Conservation (phyloP, 805 yeast species). For the Diddensiella transvaalensis region DNA sequence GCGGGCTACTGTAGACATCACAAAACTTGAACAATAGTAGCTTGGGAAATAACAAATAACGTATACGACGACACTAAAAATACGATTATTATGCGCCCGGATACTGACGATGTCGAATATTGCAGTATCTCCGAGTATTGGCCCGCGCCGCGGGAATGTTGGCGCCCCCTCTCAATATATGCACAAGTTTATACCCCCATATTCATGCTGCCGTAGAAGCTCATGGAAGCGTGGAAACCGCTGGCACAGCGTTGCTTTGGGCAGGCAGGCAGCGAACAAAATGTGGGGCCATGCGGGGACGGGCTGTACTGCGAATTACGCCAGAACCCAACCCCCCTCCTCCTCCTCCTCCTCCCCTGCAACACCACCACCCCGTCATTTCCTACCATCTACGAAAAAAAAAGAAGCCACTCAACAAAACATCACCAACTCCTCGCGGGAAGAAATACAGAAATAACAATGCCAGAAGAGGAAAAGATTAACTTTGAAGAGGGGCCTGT, state of each 20-base stretch:
- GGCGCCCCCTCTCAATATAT: no score
- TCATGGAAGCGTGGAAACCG: slow-evolving; percentile 3
- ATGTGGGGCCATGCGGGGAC: slow-evolving; percentile 6
- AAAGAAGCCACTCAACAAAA: not conserved
- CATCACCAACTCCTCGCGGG: not conserved
- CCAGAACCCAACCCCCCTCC: not conserved
- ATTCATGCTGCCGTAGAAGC: not conserved
- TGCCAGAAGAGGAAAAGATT: not conserved
- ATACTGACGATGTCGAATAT: no score
- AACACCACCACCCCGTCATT: not conserved
- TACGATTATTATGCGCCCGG: no score
- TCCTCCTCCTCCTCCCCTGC: not conserved
- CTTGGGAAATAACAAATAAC: no score
- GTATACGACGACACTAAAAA: no score
- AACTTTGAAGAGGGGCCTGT: slow-evolving; percentile 16
- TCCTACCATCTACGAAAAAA: not conserved
- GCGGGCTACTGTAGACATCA: no score
- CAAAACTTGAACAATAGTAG: no score
- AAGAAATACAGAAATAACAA: not conserved
- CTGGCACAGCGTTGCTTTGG: no score
- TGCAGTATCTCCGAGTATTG: no score
- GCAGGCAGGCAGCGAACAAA: no score
- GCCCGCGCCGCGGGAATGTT: no score
- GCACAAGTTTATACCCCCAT: no score
- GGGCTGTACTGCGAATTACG: not conserved